Evolutionary conservation across 108 stramenopile species (phyloP).

Genomic region (Pinguiococcus pyrenoidosus): DNA sequence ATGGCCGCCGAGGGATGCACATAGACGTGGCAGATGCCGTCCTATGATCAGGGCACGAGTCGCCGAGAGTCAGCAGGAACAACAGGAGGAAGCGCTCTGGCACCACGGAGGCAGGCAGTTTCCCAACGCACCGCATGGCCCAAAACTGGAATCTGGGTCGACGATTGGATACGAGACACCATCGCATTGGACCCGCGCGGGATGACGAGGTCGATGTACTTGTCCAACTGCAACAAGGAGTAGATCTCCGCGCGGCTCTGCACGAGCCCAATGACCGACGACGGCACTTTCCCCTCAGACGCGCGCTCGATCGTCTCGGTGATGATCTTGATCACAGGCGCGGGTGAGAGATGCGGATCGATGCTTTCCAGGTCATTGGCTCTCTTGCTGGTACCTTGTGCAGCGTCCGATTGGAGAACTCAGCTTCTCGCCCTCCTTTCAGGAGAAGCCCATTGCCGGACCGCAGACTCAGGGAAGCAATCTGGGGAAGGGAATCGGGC

Average conservation of each 20-base stretch:
- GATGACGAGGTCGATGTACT: slow-evolving; percentile 92
- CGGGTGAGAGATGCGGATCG: too few relatives aligned
- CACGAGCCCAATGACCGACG: slow-evolving; percentile 78
- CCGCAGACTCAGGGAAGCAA: slow-evolving; percentile 82
- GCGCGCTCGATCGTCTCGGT: slow-evolving; percentile 71
- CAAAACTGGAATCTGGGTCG: slow-evolving; percentile 86
- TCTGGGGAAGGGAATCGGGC: slow-evolving; percentile 96
- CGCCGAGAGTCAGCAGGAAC: too few relatives aligned
- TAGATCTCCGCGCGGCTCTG: slow-evolving; percentile 66
- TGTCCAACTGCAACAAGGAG: slow-evolving; percentile 29
- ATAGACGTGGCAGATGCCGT: slow-evolving; percentile 96
- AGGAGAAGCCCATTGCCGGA: slow-evolving; percentile 88
- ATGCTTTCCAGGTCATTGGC: too few relatives aligned
- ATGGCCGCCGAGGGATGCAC: slow-evolving; percentile 66
- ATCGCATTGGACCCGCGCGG: slow-evolving; percentile 83
- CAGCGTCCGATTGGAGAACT: slow-evolving; percentile 67
- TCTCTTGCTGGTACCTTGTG: too few relatives aligned
- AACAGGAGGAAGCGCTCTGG: too few relatives aligned
- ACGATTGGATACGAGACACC: slow-evolving; percentile 70
- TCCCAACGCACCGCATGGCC: too few relatives aligned
- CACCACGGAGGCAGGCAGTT: too few relatives aligned
- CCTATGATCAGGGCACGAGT: too few relatives aligned
- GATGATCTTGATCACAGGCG: slow-evolving; percentile 46
- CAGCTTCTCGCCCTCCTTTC: slow-evolving; percentile 95
- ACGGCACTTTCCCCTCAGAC: slow-evolving; percentile 58